These are phyloP conservation scores for Geranomyces michiganensis DNA, from an alignment of 192 early-diverging fungal species.

Conservation along the genomic window DNA sequence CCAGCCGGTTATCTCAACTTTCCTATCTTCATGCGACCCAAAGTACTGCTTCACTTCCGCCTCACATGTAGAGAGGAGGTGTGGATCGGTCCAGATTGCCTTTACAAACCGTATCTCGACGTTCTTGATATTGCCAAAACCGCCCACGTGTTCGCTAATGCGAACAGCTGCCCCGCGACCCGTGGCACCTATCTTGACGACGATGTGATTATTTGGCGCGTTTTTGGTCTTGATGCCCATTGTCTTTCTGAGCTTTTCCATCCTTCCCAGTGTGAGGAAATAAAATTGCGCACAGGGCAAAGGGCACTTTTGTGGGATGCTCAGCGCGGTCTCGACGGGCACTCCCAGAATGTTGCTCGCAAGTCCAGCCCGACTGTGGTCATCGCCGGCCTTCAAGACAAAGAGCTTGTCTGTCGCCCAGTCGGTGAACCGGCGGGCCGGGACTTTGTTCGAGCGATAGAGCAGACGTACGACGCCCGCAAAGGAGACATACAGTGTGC, in stretches of 20 bases:
- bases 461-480: no score
- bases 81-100: conserved; percentile 1
- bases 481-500: no score
- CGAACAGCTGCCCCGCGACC: neutral
- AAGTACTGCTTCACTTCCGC: neutral
- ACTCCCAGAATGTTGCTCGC: neutral
- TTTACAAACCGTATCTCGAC: neutral
- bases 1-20: neutral
- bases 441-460: no score
- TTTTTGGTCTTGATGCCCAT: neutral
- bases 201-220: neutral
- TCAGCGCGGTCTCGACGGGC: neutral
- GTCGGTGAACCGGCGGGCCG: neutral
- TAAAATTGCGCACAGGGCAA: neutral
- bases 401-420: neutral
- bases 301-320: neutral
- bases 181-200: neutral
- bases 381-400: neutral
- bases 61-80: neutral
- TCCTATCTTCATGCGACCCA: neutral
- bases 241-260: neutral
- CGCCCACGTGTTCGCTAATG: neutral
- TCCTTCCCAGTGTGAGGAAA: neutral
- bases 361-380: neutral
- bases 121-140: neutral